Evolutionary conservation across 2,329 filamentous ascomycete species (phyloP), one percentile per base, ranked within the genome.

Genomic region (Calonectria leucothoes): DNA sequence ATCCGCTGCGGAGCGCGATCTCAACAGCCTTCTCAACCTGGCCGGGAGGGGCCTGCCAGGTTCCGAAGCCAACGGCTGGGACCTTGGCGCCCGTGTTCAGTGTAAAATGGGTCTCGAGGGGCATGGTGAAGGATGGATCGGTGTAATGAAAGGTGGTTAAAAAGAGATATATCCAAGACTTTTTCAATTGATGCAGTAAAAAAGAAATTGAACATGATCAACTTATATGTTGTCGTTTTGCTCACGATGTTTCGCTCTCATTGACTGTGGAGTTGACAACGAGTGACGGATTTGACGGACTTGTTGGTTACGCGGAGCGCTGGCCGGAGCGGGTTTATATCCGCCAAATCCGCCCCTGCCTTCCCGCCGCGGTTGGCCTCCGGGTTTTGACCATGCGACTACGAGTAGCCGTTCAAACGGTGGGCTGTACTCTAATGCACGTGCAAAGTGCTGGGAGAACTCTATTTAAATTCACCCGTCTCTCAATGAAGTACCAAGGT

Each of bases 41-140:
- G 70, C 86, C 82, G 63, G 81, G 84, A 12, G 72, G 70, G 23
- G 75, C 74, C 25, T 95, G 93, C 93, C 93, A 95, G 69, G 93
- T 95, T 71, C 93, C 93, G 57, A 95, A 88, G 74, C 93, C 93
- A 75, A 95, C 85, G 76, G 92, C 91, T 63, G 93, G 93, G 72
- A 96, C 95, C 85, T 94, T 92, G 83, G 90, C 93, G 72, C 94
- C 94, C 65, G 91, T 92, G 85, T 94, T 93, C 82, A 94, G 89
- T 77, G 89, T 91, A 82, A 92, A 77, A 39, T 75, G 66, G 10
- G 72, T 69, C 6, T 51, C 67, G 15, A 73, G 72, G 57, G 72
- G 57, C 75, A 77, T 77, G 14, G 33, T 65, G 57, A 29, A 57
- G 37, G 2, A 39, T 37, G 20, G 1, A 20, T 64, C n/a, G n/a